Evolutionary conservation across 164 flowering plant genomes (phyloP).

Genomic region (Aristolochia fimbriata): DNA sequence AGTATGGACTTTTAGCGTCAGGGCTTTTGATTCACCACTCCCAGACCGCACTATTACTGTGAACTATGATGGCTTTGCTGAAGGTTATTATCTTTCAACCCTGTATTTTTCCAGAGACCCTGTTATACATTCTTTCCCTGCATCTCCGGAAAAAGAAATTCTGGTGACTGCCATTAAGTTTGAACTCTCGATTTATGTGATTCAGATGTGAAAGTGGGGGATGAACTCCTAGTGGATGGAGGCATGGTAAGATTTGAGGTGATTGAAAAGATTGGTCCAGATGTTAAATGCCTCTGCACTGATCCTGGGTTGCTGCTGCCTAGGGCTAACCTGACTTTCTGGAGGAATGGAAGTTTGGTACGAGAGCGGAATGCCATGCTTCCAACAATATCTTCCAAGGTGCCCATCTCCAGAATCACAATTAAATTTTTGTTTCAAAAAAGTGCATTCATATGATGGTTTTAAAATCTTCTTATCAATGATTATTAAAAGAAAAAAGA

Average conservation of each 20-base stretch:
- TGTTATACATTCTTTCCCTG: not conserved
- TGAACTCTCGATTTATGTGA: not conserved
- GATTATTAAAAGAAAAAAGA: no score
- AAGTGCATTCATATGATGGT: no score
- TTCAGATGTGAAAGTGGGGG: constrained; percentile 83
- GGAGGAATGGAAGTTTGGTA: constrained; percentile 87
- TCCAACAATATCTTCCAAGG: constrained; percentile 98
- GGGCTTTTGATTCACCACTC: constrained; percentile 57
- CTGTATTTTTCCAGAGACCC: constrained; percentile 1
- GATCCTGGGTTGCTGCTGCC: constrained; percentile 95
- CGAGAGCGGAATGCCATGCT: constrained; percentile 94
- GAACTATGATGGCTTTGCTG: constrained; percentile 96
- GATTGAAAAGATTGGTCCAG: constrained; percentile 93
- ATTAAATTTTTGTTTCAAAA: not conserved
- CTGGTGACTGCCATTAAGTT: no score
- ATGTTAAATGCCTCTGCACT: constrained; percentile 83
- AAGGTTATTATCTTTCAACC: constrained; percentile 37
- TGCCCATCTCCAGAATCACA: constrained; percentile 2
- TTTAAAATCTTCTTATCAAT: no score
- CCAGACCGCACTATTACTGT: constrained; percentile 88
- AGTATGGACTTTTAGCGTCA: constrained; percentile 88
- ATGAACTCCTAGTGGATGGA: constrained; percentile 95
- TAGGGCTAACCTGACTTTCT: constrained; percentile 87
- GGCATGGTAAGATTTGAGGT: constrained; percentile 99
- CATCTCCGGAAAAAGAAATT: no score